Evolutionary conservation across 179 eudicot species (phyloP).

Genomic region (Carnegiea gigantea): DNA sequence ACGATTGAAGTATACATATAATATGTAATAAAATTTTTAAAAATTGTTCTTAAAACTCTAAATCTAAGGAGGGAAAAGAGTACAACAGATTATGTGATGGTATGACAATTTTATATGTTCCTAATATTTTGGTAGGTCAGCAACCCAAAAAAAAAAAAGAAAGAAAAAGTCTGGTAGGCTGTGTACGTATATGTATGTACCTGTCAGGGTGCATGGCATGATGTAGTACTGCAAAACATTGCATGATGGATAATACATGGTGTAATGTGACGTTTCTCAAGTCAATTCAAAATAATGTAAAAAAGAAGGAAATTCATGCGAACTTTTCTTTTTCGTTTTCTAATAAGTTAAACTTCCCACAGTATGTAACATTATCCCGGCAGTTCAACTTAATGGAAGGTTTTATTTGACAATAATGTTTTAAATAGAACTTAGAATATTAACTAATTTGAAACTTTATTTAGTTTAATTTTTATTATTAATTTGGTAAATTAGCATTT

Average conservation of each 20-base stretch:
- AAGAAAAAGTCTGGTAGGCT: background rate
- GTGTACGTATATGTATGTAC: background rate
- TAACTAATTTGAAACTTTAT: too few species aligned
- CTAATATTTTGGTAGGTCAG: conserved; percentile 1
- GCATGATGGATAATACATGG: background rate
- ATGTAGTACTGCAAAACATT: background rate
- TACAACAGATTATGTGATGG: background rate
- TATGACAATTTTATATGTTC: background rate
- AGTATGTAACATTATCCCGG: background rate
- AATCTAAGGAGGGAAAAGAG: background rate
- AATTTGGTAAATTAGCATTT: too few species aligned
- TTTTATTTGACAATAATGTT: too few species aligned
- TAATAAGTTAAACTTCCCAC: too few species aligned
- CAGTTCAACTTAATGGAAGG: too few species aligned
- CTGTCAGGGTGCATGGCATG: conserved; percentile 18
- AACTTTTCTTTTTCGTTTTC: background rate
- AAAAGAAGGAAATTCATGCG: background rate
- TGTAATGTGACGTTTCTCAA: background rate
- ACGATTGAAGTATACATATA: too few species aligned
- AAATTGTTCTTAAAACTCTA: too few species aligned
- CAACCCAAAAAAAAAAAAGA: background rate
- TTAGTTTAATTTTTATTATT: too few species aligned
- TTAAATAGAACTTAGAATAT: too few species aligned
- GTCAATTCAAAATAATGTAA: background rate
- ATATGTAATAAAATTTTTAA: too few species aligned